These are phyloP conservation scores for Pythium dissotocum DNA, from an alignment of 352 stramenopile genomes.

Conservation along the genomic window DNA sequence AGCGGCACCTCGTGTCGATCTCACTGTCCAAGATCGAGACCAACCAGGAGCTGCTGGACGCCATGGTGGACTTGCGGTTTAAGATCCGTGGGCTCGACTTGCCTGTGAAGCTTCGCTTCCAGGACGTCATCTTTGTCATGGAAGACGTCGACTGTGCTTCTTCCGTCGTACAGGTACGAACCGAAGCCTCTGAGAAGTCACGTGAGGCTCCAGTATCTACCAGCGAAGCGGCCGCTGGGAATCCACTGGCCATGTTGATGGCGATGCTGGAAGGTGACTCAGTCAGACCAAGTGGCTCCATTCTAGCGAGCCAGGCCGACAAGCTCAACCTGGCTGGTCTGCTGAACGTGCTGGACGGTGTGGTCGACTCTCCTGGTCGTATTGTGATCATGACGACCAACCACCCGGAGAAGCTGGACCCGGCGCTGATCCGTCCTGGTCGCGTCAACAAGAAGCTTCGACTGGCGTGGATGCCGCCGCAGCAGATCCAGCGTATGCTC, in stretches of 20 bases:
- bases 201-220: not conserved
- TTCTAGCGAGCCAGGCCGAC: conserved; percentile 26
- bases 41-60: conserved; percentile 65
- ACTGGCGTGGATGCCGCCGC: conserved; percentile 36
- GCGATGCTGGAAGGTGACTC: not conserved
- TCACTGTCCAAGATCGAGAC: conserved; percentile 55
- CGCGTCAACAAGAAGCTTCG: conserved; percentile 67
- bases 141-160: conserved; percentile 71
- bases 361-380: conserved; percentile 68
- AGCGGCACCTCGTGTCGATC: conserved; percentile 66
- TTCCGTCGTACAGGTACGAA: conserved; percentile 36
- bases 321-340: conserved; percentile 69
- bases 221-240: conserved; percentile 23
- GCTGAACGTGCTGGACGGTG: conserved; percentile 86
- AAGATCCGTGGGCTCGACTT: conserved; percentile 41
- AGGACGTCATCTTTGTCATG: conserved; percentile 80
- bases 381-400: conserved; percentile 91
- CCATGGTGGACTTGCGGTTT: conserved; percentile 56
- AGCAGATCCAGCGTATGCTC: conserved; percentile 30
- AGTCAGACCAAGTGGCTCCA: conserved; percentile 18
- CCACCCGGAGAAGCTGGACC: conserved; percentile 85
- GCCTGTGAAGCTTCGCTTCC: conserved; percentile 45
- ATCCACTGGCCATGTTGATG: not conserved
- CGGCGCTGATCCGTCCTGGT: conserved; percentile 31
- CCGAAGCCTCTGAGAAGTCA: not conserved